Evolutionary conservation across 2,329 filamentous ascomycete species (phyloP), one percentile per base, ranked within the genome.

Genomic region (Chlorencoelia australis): DNA sequence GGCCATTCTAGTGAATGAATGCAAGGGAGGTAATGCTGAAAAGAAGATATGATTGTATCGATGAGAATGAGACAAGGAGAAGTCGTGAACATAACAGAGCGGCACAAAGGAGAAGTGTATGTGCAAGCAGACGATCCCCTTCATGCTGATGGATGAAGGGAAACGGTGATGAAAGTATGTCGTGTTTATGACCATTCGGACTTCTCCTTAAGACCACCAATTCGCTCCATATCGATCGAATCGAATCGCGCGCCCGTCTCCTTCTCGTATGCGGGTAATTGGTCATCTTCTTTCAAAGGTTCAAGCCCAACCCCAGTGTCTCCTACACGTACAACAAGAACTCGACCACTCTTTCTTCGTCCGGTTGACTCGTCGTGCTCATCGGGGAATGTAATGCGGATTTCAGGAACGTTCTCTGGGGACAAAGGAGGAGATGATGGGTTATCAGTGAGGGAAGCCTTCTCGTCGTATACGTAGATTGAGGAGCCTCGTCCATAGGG

Each of bases 341-440:
- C 87, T 20, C 88, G 79, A 21, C 89, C 89, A 48, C 81, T 86
- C 65, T 82, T 82, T 51, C 73, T 72, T 61, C 79, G 85, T 50
- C 89, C 89, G 3, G 32, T 36, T 37, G 75, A 67, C 49, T 86
- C 83, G 56, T 95, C 88, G 50, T 93, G 80, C 67, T 96, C 91
- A 52, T 93, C 85, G 11, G 91, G 91, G 68, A 98, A 96, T 22
- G 91, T 96, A 61, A 98, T 94, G 62, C 88, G 86, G 54, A 98
- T 98, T 65, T 96, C 84, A 14, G 91, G 91, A 18, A 96, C 73
- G 48, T 82, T 81, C 60, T 75, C 84, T n/a, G 82, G 80, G 30
- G 81, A 84, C 51, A 81, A 67, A 15, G 88, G 83, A 11, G 85
- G 80, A 45, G 77, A 81, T 42, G 72, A 68, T 20, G 83, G 82